Base-by-base conservation (phyloP, 352 stramenopile species). In the Phytophthora citricola region DNA sequence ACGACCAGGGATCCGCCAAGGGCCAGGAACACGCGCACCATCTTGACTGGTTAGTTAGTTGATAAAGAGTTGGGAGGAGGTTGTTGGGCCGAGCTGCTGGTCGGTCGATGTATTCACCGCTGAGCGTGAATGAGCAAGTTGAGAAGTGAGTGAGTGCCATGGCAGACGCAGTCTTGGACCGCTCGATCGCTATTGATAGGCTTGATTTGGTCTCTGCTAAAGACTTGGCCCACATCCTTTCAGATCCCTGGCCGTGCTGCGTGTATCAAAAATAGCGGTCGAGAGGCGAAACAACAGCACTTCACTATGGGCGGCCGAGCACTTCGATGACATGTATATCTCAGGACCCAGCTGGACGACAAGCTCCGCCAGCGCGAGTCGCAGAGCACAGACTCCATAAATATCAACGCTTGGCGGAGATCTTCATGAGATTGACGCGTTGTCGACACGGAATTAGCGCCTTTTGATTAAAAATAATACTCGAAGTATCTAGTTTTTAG, bases 21-120 rank as follows among this genome's bases (percentile, higher is more conserved):
- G 56, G 65, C 60, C 2, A 73, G 65, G 57, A 70, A 74, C 29
- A 76, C 66, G 41, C 59, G 64, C 60, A 73, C 66, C 69, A 75
- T 80, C 10, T 11, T 64, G 22, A 20, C 20, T 27, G 4, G 10
- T 32, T 54, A 27, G 47, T 34, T 40, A 27, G 39, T 63, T 44
- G 41, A 41, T 38, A 22, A 20, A 20, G 17, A 20, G 17, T 20
- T 20, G 17, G 17, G 17, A 14, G n/a, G 43, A 38, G 32, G 36
- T 15, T n/a, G 12, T 32, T 15, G 40, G n/a, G 24, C 39, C 44
- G 36, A 34, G 38, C 45, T 58, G 50, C 27, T 45, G 36, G 38
- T 43, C 38, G 38, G 38, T 43, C 38, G 38, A 43, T 43, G 38
- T 43, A 43, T 43, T 43, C 38, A 43, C 38, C 14, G 38, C 38